A percentile compares a stretch with the other conserved stretches of the same genome.
These are phyloP conservation scores for Sporothrix pseudoabietina DNA, from an alignment of 2,329 filamentous ascomycete genomes.

Conservation along the genomic window DNA sequence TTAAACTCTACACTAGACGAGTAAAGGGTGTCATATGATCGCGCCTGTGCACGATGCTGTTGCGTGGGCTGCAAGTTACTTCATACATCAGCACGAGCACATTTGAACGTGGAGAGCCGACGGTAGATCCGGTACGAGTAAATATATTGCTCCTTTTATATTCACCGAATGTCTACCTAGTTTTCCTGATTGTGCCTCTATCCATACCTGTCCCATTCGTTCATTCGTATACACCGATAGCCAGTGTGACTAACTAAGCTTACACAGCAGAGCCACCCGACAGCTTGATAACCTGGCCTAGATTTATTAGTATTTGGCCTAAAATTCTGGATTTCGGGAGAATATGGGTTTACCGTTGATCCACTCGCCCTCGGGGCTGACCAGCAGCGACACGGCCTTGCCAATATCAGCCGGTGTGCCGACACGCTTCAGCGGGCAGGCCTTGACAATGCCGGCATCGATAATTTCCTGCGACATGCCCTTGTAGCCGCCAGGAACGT, in stretches of 20 bases:
- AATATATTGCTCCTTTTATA: background rate
- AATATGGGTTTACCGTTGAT: slow-evolving; percentile 55
- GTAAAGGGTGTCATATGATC: too few relatives aligned
- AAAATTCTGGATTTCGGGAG: background rate
- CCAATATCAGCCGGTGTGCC: slow-evolving; percentile 62
- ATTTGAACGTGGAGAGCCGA: too few relatives aligned
- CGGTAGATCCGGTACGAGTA: too few relatives aligned
- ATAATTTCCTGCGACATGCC: slow-evolving; percentile 56
- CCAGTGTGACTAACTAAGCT: background rate
- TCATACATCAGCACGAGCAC: too few relatives aligned
- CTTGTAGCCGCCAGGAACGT: slow-evolving; percentile 59
- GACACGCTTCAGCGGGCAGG: slow-evolving; percentile 62
- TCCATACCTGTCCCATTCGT: background rate
- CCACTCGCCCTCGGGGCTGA: slow-evolving; percentile 63
- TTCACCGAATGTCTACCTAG: background rate
- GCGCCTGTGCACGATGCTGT: too few relatives aligned
- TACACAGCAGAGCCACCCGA: slow-evolving; percentile 43
- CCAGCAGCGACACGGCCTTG: slow-evolving; percentile 58
- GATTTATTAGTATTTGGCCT: slow-evolving; percentile 9
- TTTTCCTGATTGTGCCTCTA: too few relatives aligned
- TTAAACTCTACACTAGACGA: background rate
- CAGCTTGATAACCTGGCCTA: slow-evolving; percentile 47
- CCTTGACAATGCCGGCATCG: slow-evolving; percentile 56
- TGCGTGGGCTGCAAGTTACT: too few relatives aligned
- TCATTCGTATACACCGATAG: background rate